Base-by-base conservation (phyloP, 164 flowering plant species). In the Nymphaea colorata region DNA sequence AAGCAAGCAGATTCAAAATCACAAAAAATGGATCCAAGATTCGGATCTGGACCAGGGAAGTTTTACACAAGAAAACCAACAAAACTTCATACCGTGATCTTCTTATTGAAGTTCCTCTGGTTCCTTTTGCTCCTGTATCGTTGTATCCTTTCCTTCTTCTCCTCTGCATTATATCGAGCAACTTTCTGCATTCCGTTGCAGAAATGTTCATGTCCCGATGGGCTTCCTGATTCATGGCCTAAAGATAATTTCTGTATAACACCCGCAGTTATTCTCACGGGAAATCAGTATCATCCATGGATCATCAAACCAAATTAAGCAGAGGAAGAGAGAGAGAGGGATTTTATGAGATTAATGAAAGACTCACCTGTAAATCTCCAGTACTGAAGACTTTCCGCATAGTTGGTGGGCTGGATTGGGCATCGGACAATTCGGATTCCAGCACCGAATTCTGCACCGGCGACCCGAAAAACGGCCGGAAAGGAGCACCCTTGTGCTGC, bases 41-140 rank as follows among this genome's bases (percentile, higher is more conserved):
- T 25, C 36, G 36, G 36, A 25, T 25, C 36, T 1, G 36, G 36
- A 25, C 36, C 36, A 25, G 36, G 36, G 36, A 25, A 25, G 36
- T 25, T 25, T 25, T 25, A 25, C 36, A 25, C 36, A 25, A 25
- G 36, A 25, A 25, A 25, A 25, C 36, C 0, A 25, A 25, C 36
- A 25, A 25, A 17, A 10, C 41, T 17, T 10, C 42, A 41, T 47
- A 89, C 97, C 92, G 89, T 91, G 64, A 91, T 88, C 43, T 90
- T 91, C 77, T 91, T 91, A 81, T 82, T 88, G 82, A 86, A 91
- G 76, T 91, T 91, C 69, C 98, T 85, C 79, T 85, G 90, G 69
- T 82, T 88, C 84, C 87, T 82, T 75, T 91, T 91, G 83, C 86
- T 88, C 73, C 87, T 66, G 70, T 91, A 91, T 61, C 86, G 81